These are phyloP conservation scores for Teratosphaeria zuluensis DNA, from an alignment of 2,329 filamentous ascomycete genomes.

Conservation along the genomic window DNA sequence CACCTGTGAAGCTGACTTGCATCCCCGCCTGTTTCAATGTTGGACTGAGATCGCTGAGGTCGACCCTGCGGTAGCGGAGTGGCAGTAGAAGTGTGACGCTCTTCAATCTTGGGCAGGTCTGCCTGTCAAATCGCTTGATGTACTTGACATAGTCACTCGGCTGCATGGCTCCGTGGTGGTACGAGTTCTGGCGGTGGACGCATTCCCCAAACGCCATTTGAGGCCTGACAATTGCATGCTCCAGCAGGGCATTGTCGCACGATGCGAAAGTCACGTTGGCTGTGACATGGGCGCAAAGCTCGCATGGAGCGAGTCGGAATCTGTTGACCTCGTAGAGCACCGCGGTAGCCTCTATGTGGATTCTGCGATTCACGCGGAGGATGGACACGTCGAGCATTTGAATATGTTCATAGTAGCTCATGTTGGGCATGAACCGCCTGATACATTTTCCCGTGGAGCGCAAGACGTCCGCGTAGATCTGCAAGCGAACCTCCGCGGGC, in stretches of 20 bases:
- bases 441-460: not conserved
- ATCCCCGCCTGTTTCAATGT: not conserved
- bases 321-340: conserved; percentile 7
- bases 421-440: not conserved
- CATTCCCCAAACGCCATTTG: too few species aligned
- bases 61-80: not conserved
- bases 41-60: not conserved
- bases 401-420: not conserved
- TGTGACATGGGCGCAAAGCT: conserved; percentile 3
- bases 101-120: not conserved
- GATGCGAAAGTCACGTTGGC: not conserved
- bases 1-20: not conserved
- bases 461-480: not conserved
- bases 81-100: not conserved
- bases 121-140: not conserved
- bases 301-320: conserved; percentile 2
- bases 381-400: not conserved
- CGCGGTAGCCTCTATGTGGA: conserved; percentile 2
- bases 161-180: not conserved
- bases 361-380: conserved; percentile 2
- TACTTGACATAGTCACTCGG: not conserved
- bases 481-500: not conserved
- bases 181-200: not conserved
- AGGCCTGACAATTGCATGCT: not conserved
- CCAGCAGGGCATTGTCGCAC: not conserved